Conservation (phyloP, 2,329 filamentous ascomycete genomes). For the Pyrenophora seminiperda region DNA sequence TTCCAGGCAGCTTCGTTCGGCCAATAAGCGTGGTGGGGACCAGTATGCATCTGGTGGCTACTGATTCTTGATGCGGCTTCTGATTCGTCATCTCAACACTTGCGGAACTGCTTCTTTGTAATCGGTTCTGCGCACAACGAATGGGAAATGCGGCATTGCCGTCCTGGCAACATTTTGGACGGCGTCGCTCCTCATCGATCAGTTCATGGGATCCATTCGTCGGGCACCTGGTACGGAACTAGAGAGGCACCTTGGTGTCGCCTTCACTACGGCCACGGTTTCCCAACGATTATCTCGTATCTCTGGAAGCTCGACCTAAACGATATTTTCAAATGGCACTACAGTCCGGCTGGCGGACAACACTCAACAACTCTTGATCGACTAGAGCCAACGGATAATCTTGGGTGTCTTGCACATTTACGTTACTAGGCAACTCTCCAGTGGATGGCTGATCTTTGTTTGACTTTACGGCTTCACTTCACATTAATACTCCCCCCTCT, state of each 20-base stretch:
- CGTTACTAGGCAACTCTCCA: slow-evolving; percentile 32
- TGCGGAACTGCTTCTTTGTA: slow-evolving; percentile 41
- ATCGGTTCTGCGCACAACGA: slow-evolving; percentile 42
- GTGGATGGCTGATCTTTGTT: slow-evolving; percentile 40
- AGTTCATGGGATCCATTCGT: slow-evolving; percentile 46
- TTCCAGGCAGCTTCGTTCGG: slow-evolving; percentile 59
- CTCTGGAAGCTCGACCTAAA: slow-evolving; percentile 40
- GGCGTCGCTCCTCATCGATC: slow-evolving; percentile 44
- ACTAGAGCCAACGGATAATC: slow-evolving; percentile 23
- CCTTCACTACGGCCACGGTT: slow-evolving; percentile 32
- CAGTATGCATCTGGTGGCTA: slow-evolving; percentile 54
- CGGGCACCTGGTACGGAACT: slow-evolving; percentile 41
- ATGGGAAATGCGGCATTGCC: slow-evolving; percentile 54
- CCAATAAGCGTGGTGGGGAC: slow-evolving; percentile 57
- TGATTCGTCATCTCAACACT: slow-evolving; percentile 50
- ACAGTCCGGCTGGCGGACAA: slow-evolving; percentile 27
- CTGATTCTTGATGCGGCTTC: slow-evolving; percentile 53
- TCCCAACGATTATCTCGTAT: slow-evolving; percentile 34
- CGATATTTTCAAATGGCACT: slow-evolving; percentile 34
- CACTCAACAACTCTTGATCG: slow-evolving; percentile 24
- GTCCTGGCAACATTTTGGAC: slow-evolving; percentile 47
- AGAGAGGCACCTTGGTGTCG: slow-evolving; percentile 35
- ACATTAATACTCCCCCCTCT: slow-evolving; percentile 42
- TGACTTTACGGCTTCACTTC: slow-evolving; percentile 34
- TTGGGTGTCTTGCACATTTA: slow-evolving; percentile 33